Base-by-base conservation (phyloP, 352 stramenopile species). In the Bremia lactucae region DNA sequence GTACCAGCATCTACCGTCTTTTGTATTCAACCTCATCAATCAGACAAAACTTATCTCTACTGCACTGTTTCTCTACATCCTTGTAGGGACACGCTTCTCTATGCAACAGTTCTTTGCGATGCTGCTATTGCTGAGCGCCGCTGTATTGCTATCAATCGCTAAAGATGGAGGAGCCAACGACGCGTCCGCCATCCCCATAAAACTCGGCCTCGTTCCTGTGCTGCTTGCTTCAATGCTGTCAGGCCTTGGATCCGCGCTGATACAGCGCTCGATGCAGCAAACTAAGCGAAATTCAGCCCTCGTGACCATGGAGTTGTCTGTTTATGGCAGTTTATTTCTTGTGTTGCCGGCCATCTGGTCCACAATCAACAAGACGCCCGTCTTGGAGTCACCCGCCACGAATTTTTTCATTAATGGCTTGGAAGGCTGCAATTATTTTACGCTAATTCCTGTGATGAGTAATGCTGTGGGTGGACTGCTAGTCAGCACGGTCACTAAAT, bases 11-110 rank as follows among this genome's bases (percentile, higher is more conserved):
- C 50, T 90, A 35, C 72, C 75, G 38, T 80, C 80, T 23, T 82
- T 90, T 36, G 62, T 87, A 19, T 90, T 90, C 52, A 92, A 90
- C 57, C 59, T 92, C 29, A 68, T 92, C 29, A 92, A 92, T 64
- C 80, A 92, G 65, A 90, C 77, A 55, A 92, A 92, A 54, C 52
- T 92, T 19, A 56, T 92, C 16, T 90, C 67, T 41, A 85, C 80
- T 11, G 80, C 80, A 20, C 59, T 90, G 39, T 88, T 90, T 45
- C 70, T 92, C 38, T 86, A 72, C 55, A 41, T 84, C 42, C 61
- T 92, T 29, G 59, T 88, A 34, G 68, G 71, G 24, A 88, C 74
- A 33, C 66, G 64, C 43, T 88, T 85, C 51, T 80, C 72, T 2
- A 28, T 62, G 4, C 55, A 65, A 31, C 80, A 92, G 49, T 89